A percentile compares a stretch with the other conserved stretches of the same genome.
Conservation (phyloP, 768 basidiomycete species). For the Naematelia aurantialba region DNA sequence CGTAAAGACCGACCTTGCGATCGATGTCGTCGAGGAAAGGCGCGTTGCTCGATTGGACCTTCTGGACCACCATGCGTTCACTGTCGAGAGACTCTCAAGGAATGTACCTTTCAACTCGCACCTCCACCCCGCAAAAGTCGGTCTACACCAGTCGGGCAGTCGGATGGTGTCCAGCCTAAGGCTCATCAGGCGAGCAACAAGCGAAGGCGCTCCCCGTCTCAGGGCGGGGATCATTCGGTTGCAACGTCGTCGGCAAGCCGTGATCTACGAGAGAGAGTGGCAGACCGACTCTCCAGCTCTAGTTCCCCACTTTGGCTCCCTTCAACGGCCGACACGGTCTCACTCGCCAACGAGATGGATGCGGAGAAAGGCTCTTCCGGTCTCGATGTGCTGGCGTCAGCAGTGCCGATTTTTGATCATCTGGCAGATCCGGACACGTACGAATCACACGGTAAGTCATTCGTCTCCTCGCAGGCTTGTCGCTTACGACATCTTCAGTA, state of each 20-base stretch:
- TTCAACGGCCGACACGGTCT: too few relatives aligned
- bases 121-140: constrained; percentile 13
- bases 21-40: constrained; percentile 19
- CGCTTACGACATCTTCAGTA: constrained; percentile 6
- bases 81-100: constrained; percentile 13
- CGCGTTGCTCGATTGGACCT: constrained; percentile 17
- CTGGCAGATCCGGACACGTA: constrained; percentile 11
- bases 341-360: too few relatives aligned
- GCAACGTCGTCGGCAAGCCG: too few relatives aligned
- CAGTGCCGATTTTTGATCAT: constrained; percentile 19
- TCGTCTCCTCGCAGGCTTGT: background rate
- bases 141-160: background rate
- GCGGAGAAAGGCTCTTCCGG: too few relatives aligned
- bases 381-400: constrained; percentile 5
- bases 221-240: too few relatives aligned
- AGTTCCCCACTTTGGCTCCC: too few relatives aligned
- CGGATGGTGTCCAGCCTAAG: background rate
- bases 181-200: background rate
- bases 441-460: constrained; percentile 14
- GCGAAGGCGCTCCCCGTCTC: background rate
- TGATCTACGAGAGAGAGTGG: too few relatives aligned
- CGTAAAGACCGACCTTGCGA: constrained; percentile 28
- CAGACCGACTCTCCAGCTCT: too few relatives aligned
- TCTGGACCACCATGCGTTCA: constrained; percentile 20
- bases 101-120: constrained; percentile 19